Evolutionary conservation across 1,284 basidiomycete species (phyloP), one percentile per base, ranked within the genome.

Genomic region (Trichosporon asahii): DNA sequence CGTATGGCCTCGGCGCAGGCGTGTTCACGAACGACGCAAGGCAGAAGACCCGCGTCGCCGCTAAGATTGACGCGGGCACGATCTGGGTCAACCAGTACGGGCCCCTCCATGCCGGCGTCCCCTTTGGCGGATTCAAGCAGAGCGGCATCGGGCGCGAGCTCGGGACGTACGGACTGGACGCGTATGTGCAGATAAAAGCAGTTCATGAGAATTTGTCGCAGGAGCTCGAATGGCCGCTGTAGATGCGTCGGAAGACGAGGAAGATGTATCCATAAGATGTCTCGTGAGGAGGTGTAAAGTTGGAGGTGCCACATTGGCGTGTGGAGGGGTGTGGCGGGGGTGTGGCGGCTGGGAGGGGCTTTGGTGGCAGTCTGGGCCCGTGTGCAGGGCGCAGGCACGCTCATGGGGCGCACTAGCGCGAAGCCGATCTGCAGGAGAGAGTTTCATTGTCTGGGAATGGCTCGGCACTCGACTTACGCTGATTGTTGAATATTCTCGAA

Each of bases 81-180:
- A 80, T 94, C 40, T 95, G 92, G 93, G 86, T 93, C 71, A 95
- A 95, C 83, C 89, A 93, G 79, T 96, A 95, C 83, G 91, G 91
- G 76, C 69, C 91, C 8, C 80, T 94, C 66, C 87, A 88, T 79
- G 91, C 91, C 80, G 93, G 93, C 70, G 92, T 93, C 49, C 94
- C 95, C 0, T 97, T 97, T 76, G 95, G 95, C 35, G 95, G 95
- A n/a, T 95, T 93, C 86, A 95, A 95, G 84, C 90, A 89, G 77
- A 89, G 88, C 70, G 90, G 90, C n/a, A 87, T 90, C 70, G 90
- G 90, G 37, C 88, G 94, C 68, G 95, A 98, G 82, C 88, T 96
- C 65, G 94, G 94, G 31, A 91, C 89, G 78, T 90, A 93, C 76
- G 94, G 91, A 15, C 86, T 96, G 68, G 90, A 93, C 23, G 89